Percentiles rank a stretch among this genome's conserved stretches.
Evolutionary conservation across 257 asterid genomes (phyloP).

Genomic region (Gardenia jasminoides): DNA sequence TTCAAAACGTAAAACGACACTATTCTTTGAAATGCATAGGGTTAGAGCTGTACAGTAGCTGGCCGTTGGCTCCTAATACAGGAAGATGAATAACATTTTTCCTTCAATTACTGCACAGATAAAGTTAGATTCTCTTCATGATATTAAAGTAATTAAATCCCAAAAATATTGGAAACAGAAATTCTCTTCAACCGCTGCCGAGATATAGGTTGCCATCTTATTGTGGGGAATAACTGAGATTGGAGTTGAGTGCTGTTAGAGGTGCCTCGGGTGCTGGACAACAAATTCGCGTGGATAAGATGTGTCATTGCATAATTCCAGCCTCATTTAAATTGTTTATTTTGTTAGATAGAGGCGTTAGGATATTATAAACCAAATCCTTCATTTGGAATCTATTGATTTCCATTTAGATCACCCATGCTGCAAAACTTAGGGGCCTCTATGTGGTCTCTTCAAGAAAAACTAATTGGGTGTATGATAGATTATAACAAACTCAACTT

Average conservation of each 20-base stretch:
- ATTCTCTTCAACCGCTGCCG: too few species aligned
- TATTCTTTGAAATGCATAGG: neutral
- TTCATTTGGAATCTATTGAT: neutral
- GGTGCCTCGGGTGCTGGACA: neutral
- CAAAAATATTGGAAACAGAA: too few species aligned
- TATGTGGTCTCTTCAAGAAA: neutral
- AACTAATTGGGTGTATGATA: neutral
- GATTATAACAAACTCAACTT: neutral
- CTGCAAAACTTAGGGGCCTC: neutral
- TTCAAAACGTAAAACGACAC: neutral
- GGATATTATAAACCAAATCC: neutral
- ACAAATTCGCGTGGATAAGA: neutral
- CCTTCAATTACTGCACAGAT: neutral
- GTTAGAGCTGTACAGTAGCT: neutral
- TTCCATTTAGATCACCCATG: neutral
- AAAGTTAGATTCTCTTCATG: neutral
- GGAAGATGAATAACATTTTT: neutral
- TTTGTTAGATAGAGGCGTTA: neutral
- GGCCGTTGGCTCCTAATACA: neutral
- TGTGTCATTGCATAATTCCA: neutral
- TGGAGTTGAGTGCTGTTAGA: neutral
- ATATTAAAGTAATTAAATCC: neutral
- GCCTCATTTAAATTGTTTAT: neutral
- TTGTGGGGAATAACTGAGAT: neutral
- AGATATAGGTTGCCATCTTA: neutral